Evolutionary conservation across 2,329 filamentous ascomycete species (phyloP), one percentile per base, ranked within the genome.

Genomic region (Fusarium chuoi): DNA sequence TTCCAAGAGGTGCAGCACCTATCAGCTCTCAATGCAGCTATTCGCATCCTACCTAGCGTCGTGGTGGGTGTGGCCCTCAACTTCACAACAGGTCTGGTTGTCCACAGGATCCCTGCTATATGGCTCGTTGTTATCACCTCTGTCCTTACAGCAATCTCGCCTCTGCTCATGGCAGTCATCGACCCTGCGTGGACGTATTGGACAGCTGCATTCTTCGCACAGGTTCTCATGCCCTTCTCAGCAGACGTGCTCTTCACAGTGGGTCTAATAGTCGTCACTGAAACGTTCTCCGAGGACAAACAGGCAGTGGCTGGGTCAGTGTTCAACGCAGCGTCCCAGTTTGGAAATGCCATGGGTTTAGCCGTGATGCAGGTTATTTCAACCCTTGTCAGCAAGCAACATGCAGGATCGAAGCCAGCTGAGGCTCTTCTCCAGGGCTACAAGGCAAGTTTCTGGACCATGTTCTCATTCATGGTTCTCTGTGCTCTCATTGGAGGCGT

Each of bases 261-360:
- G 6, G 87, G 85, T 1, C 81, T 87, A 28, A 83, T 91, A 26
- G 80, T 90, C 7, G 85, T 91, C 13, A 84, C 85, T 1, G 85
- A 88, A 20, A 84, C 83, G 6, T 91, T 91, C 68, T 86, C 88
- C 0, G 82, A 85, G n/a, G 80, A 88, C 14, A 89, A 84, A 2
- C 89, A 91, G 65, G 87, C 87, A 0, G 81, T 92, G 1, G 89
- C 89, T 0, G 90, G 89, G 0, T 89, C 88, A 0, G 89, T 92
- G 0, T 91, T 91, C 78, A 90, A 89, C 68, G 90, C 89, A 0
- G 82, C 87, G 2, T 81, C 84, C 0, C 89, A 91, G 70, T 86
- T 91, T 62, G 89, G 89, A 0, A 85, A 80, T n/a, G 83, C 84
- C 0, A 78, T 89, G 24, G 87, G 86, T 3, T 66, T 89, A 14